These are phyloP conservation scores for Pythium coloratum DNA, from an alignment of 352 stramenopile genomes.

Conservation along the genomic window DNA sequence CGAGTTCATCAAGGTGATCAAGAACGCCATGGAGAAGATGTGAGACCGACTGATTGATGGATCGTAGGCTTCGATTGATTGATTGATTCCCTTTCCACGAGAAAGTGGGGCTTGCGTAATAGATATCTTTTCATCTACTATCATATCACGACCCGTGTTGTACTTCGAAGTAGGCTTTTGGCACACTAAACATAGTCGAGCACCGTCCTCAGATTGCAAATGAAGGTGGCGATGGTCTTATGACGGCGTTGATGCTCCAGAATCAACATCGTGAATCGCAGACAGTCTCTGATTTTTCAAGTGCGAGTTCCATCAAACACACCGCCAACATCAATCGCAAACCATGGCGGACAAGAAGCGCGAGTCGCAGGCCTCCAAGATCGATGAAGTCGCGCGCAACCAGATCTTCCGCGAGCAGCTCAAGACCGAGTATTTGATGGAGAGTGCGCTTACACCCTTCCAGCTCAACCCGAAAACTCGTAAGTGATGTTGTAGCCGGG, in stretches of 20 bases:
- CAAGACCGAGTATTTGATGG: constrained; percentile 80
- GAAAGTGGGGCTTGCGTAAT: background rate
- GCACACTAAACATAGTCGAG: background rate
- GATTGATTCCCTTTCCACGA: background rate
- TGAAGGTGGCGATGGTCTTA: background rate
- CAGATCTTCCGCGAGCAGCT: constrained; percentile 90
- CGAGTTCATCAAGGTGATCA: constrained; percentile 85
- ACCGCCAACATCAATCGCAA: background rate
- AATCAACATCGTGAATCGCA: background rate
- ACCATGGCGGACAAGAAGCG: constrained; percentile 75
- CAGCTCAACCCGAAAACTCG: constrained; percentile 83
- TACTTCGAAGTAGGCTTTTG: too few species aligned
- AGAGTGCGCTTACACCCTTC: constrained; percentile 73
- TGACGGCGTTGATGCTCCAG: background rate
- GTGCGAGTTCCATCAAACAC: background rate
- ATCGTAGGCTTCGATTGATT: too few species aligned
- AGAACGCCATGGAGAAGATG: constrained; percentile 81
- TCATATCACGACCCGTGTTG: background rate
- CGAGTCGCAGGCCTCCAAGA: constrained; percentile 77
- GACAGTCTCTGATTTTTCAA: background rate
- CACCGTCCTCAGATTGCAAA: background rate
- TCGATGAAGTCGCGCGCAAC: constrained; percentile 82
- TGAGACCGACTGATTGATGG: constrained; percentile 19
- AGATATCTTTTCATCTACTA: background rate
- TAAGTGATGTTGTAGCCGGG: constrained; percentile 28